Percentiles rank a stretch among this genome's conserved stretches.
Conservation (phyloP, 345 rosid genomes). For the Firmiana major region DNA sequence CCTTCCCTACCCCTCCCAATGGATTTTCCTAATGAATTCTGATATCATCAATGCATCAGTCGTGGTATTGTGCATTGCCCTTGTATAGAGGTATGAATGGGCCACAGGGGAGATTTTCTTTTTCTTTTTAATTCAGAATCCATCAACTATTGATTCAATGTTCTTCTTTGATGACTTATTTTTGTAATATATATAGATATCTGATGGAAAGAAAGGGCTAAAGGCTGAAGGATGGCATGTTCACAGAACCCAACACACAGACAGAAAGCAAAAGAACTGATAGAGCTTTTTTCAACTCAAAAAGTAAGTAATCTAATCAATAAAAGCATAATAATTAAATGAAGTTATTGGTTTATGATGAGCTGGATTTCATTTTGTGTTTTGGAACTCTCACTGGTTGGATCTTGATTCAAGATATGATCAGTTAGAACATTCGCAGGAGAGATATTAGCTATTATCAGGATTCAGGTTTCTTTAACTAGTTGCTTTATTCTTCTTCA, state of each 20-base stretch:
- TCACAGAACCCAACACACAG: not conserved
- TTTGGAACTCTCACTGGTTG: slow-evolving; percentile 4
- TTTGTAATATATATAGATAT: not conserved
- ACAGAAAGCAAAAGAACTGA: slow-evolving; percentile 14
- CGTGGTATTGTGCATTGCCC: not conserved
- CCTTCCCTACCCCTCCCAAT: not conserved
- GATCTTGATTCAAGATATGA: not conserved
- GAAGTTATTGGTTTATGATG: slow-evolving; percentile 1
- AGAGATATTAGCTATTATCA: not conserved
- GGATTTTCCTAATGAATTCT: not conserved
- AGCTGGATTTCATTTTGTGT: slow-evolving; percentile 1
- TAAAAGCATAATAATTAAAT: not conserved
- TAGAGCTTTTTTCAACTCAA: not conserved
- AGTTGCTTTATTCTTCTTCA: too few relatives aligned
- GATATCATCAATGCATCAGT: not conserved
- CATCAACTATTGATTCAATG: not conserved
- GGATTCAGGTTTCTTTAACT: not conserved
- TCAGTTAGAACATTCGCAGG: slow-evolving; percentile 1
- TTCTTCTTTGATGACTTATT: too few relatives aligned
- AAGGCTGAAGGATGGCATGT: slow-evolving; percentile 16
- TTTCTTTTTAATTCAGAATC: not conserved
- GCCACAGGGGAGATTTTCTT: not conserved
- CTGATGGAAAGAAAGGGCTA: not conserved
- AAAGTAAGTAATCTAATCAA: not conserved
- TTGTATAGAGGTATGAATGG: not conserved